Conservation (phyloP, 2,329 filamentous ascomycete genomes). For the Talaromyces amestolkiae region DNA sequence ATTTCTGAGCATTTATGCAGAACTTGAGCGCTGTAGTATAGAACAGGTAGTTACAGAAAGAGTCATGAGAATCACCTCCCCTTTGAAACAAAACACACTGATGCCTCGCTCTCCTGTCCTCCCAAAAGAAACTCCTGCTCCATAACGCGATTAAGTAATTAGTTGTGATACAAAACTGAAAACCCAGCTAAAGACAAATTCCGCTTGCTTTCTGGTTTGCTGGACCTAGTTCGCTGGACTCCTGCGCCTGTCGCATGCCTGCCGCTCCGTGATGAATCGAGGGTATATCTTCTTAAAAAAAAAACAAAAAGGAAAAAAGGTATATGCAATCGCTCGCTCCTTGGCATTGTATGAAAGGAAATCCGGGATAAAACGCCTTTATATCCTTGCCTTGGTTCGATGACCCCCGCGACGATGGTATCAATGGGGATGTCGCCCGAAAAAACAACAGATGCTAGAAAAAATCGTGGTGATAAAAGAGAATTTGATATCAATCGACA, state of each 20-base stretch:
- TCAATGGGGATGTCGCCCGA: not conserved
- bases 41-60: not conserved
- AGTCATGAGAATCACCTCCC: not conserved
- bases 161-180: not conserved
- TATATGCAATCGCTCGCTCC: not conserved
- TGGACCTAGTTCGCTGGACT: not conserved
- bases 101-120: not conserved
- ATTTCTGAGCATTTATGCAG: not conserved
- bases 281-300: not conserved
- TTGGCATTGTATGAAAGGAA: slow-evolving; percentile 1
- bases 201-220: not conserved
- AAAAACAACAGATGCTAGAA: not conserved
- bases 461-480: not conserved
- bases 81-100: not conserved
- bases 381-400: not conserved
- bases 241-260: slow-evolving; percentile 1
- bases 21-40: not conserved
- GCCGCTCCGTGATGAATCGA: not conserved
- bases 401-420: not conserved
- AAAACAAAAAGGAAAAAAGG: not conserved
- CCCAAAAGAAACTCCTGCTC: not conserved
- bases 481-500: not conserved
- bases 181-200: not conserved
- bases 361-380: not conserved
- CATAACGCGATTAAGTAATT: not conserved